Base-by-base conservation (phyloP, 441 rosid species). In the Hura crepitans region DNA sequence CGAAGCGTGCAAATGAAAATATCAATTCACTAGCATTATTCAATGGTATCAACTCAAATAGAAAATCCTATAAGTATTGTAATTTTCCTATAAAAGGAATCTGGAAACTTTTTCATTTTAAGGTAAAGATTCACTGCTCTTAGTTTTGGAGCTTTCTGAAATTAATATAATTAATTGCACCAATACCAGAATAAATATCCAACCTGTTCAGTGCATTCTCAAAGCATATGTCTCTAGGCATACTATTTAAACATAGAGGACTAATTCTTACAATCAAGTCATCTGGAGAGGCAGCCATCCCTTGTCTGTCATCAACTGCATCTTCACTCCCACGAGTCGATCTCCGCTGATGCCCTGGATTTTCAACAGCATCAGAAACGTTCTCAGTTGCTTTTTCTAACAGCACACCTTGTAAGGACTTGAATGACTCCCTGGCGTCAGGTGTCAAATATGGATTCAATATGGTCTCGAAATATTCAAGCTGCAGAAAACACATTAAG, bases 291-390 rank as follows among this genome's bases (percentile, higher is more conserved):
- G 85, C 82, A 13, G 83, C 74, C 79, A 74, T 75, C 62, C 86
- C 95, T 76, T 81, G 97, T 76, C 83, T 85, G 61, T 92, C 99
- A 58, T 94, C 82, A 78, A 77, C 81, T 45, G 96, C 89, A 61
- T 94, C 97, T 80, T 94, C 97, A 71, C 98, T 89, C 60, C 97
- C 97, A 72, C 96, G 96, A 73, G 98, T 94, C 76, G 96, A 78
- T 68, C 97, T 83, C 54, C 97, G 89, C 45, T 82, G 84, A 49
- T 93, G 92, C 39, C 93, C 93, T 13, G 92, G 90, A 75, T 75
- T 87, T 69, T 92, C 97, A 42, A 74, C 85, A 69, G 76, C 79
- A 80, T 89, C 96, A 27, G 85, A 64, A 70, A 80, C 78, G 71
- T 87, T 85, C 85, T 90, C 93, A 2, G 92, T 89, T 74, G 97